Conservation (phyloP, 768 basidiomycete genomes). For the Russula vinacea region DNA sequence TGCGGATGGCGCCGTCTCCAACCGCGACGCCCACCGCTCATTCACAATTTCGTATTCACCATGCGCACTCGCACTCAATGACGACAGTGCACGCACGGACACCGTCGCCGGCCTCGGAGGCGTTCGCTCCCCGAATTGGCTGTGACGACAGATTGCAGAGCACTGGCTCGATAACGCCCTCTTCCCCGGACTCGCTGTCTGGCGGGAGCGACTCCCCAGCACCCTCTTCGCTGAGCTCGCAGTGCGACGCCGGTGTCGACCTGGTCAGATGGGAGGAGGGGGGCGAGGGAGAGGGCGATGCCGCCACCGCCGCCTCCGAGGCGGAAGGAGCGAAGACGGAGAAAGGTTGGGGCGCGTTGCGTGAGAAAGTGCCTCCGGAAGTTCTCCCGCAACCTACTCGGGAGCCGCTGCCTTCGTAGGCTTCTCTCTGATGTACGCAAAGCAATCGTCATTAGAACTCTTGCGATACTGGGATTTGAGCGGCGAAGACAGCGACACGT, state of each 20-base stretch:
- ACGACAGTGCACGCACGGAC: constrained; percentile 49
- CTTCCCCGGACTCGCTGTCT: constrained; percentile 37
- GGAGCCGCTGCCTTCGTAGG: constrained; percentile 8
- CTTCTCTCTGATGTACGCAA: neutral
- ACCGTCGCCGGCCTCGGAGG: constrained; percentile 36
- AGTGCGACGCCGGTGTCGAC: constrained; percentile 33
- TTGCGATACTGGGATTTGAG: neutral
- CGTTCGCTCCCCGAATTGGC: constrained; percentile 14
- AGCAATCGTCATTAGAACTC: neutral
- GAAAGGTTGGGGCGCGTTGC: neutral
- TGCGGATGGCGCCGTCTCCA: constrained; percentile 23
- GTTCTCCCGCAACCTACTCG: neutral
- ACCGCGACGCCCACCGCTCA: constrained; percentile 25
- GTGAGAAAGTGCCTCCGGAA: constrained; percentile 11
- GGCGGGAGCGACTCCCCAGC: constrained; percentile 55
- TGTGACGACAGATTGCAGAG: constrained; percentile 11
- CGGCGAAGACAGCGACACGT: constrained; percentile 4
- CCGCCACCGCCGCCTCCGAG: neutral
- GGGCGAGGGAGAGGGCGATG: constrained; percentile 32
- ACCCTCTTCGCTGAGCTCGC: constrained; percentile 55
- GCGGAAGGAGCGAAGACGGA: neutral
- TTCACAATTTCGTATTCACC: constrained; percentile 35
- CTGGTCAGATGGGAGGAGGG: constrained; percentile 22
- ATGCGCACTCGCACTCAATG: constrained; percentile 49
- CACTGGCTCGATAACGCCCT: constrained; percentile 28